These are phyloP conservation scores for Dorcoceras hygrometricum DNA, from an alignment of 257 asterid species.

Conservation along the genomic window DNA sequence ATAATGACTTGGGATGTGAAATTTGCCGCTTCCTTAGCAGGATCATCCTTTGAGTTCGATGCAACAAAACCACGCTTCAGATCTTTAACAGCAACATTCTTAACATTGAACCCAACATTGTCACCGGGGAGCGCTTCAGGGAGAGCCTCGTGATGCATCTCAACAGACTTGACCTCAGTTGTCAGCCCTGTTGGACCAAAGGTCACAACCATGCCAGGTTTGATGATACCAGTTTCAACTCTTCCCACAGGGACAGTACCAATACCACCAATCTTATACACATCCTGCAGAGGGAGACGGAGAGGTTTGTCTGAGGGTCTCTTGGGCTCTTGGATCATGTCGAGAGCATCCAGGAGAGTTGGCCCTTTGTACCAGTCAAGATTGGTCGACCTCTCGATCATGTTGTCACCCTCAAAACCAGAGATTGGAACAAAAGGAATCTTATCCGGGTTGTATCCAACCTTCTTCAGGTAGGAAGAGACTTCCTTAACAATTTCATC, in stretches of 20 bases:
- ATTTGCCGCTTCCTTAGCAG: neutral
- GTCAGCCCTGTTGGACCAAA: conserved; percentile 2
- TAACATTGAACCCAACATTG: neutral
- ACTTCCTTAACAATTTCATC: neutral
- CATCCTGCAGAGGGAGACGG: conserved; percentile 54
- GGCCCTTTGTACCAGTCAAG: neutral
- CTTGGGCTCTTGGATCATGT: conserved; percentile 42
- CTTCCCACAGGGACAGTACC: conserved; percentile 44
- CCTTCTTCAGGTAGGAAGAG: neutral
- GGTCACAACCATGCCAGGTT: neutral
- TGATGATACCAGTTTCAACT: neutral
- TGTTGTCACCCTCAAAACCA: neutral
- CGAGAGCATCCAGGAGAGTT: conserved; percentile 4
- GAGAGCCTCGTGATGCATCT: neutral
- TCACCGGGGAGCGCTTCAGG: neutral
- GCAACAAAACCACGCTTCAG: neutral
- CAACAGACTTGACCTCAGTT: neutral
- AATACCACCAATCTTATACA: conserved; percentile 51
- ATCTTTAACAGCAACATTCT: neutral
- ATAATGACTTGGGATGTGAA: neutral
- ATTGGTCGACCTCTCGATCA: neutral
- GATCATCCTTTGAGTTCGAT: neutral
- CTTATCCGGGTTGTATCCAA: neutral
- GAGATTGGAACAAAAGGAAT: neutral
- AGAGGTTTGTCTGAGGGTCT: conserved; percentile 52